These are phyloP conservation scores for Brassica rapa DNA, from an alignment of 345 rosid genomes.

Conservation along the genomic window DNA sequence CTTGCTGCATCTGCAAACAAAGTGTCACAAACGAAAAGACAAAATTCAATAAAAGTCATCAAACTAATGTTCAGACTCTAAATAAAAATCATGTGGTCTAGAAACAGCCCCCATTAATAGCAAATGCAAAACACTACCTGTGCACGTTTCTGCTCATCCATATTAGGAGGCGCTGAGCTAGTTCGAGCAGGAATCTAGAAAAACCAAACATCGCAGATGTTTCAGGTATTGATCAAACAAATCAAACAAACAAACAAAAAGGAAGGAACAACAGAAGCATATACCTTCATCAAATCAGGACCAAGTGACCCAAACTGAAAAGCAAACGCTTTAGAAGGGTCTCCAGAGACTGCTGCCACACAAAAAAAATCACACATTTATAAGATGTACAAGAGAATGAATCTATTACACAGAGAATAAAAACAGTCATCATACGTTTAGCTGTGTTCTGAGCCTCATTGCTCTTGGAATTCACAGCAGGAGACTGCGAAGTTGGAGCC, in stretches of 20 bases:
- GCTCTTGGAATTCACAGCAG: conserved; percentile 55
- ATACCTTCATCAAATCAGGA: conserved; percentile 79
- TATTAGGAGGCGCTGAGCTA: conserved; percentile 87
- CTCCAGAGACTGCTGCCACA: conserved; percentile 50
- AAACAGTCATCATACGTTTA: conserved; percentile 49
- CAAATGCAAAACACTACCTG: conserved; percentile 47
- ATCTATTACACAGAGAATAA: background rate
- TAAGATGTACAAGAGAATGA: background rate
- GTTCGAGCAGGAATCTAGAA: conserved; percentile 4
- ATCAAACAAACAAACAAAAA: conserved; percentile 13
- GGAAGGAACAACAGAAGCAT: conserved; percentile 43
- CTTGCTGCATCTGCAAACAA: conserved; percentile 71
- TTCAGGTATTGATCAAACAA: conserved; percentile 18
- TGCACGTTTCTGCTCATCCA: conserved; percentile 95
- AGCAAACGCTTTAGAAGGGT: conserved; percentile 64
- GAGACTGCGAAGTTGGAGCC: conserved; percentile 77
- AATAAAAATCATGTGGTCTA: background rate
- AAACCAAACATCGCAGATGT: conserved; percentile 21
- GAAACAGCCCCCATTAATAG: background rate
- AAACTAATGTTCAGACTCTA: background rate
- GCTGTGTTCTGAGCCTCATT: conserved; percentile 45
- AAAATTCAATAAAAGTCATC: conserved; percentile 5
- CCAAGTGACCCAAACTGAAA: conserved; percentile 89
- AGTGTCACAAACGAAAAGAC: conserved; percentile 18
- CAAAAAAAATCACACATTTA: background rate